Base-by-base conservation (phyloP, 2,329 filamentous ascomycete species). In the Microdochium trichocladiopsis region DNA sequence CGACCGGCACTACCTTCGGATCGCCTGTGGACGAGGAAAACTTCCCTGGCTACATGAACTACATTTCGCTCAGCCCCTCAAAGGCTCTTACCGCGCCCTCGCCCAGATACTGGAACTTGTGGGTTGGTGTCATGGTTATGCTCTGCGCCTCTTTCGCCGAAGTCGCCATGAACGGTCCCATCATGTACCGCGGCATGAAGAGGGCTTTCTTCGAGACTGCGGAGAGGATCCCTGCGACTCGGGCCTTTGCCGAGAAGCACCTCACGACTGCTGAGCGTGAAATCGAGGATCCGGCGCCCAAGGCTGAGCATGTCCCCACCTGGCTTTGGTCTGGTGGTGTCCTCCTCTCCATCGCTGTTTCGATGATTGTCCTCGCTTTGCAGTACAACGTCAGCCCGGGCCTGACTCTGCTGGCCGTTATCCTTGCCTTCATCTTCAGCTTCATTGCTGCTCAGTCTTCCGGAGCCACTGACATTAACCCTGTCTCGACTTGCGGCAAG, bases 301-400 rank as follows among this genome's bases (percentile, higher is more conserved):
- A 70, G 1, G 60, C 73, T 16, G 66, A 79, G 48, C 72, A 76
- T 52, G 78, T 82, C 28, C 75, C 76, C 56, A 69, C 69, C 51
- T 82, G 76, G 76, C 69, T 80, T 65, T 82, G 77, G 79, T 55
- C 70, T 0, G 61, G 66, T 2, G 73, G 78, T 11, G 65, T 78
- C 2, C 22, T 74, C 14, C 64, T 70, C 51, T 74, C 80, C 58
- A 69, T 81, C 47, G 64, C 71, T n/a, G 70, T 77, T n/a, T 78
- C 79, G 52, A 70, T 77, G 49, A 64, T 83, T 31, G 72, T 84
- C 56, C 66, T 63, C 48, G 67, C 72, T 48, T 67, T 79, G 4
- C 76, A 81, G 57, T 80, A 75, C 66, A 64, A 78, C 53, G 80
- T 83, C 73, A 77, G 79, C 43, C 72, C 79, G 8, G 79, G 79